phyloP scores from a whole-genome alignment of 257 asterid genomes.

The Solanum rostratum region DNA sequence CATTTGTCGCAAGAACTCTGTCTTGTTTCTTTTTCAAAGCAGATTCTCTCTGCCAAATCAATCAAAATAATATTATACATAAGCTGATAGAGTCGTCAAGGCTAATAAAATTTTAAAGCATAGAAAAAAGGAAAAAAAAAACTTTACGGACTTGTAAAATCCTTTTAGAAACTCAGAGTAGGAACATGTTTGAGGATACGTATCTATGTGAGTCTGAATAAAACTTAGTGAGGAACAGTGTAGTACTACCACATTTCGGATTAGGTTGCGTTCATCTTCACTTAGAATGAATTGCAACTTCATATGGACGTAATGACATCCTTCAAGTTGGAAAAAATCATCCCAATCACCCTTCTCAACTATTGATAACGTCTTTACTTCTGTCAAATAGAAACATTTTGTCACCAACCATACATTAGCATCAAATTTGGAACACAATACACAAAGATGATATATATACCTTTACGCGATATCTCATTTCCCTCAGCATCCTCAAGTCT shows the following conservation, averaged over 20 bases:
- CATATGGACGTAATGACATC: constrained; percentile 72
- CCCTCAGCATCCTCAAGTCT: constrained; percentile 68
- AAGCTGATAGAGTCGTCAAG: neutral
- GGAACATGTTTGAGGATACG: neutral
- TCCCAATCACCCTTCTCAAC: constrained; percentile 92
- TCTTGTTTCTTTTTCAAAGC: constrained; percentile 65
- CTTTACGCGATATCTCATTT: constrained; percentile 59
- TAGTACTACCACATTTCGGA: constrained; percentile 56
- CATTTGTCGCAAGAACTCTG: constrained; percentile 15
- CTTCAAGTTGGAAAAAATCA: constrained; percentile 52
- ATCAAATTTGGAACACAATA: neutral
- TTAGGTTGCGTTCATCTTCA: constrained; percentile 60
- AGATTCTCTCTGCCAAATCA: constrained; percentile 58
- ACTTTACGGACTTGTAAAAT: neutral
- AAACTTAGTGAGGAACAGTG: neutral
- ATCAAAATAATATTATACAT: neutral
- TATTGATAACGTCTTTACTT: constrained; percentile 50
- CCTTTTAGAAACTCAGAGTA: neutral
- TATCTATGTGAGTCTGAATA: neutral
- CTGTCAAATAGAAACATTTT: constrained; percentile 20
- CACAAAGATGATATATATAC: constrained; percentile 15
- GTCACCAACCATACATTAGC: neutral
- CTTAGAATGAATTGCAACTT: constrained; percentile 61
- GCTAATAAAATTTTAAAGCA: neutral
- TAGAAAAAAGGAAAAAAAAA: neutral